Percentiles rank a stretch among this genome's conserved stretches.
phyloP scores from a whole-genome alignment of 805 yeast species.

The Grigorovia jiainica region DNA sequence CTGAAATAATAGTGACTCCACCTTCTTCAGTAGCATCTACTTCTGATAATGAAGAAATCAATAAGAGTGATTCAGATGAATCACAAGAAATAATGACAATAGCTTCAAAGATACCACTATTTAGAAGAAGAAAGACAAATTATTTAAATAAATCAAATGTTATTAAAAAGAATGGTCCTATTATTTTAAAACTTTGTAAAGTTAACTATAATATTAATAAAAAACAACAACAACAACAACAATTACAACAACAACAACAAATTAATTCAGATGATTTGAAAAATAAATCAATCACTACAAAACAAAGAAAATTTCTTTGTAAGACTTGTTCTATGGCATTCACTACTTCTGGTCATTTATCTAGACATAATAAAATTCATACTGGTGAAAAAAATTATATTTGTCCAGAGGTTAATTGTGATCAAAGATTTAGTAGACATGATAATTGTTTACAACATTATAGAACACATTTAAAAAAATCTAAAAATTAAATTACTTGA shows the following conservation, averaged over 20 bases:
- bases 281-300: background rate
- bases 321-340: conserved; percentile 34
- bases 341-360: conserved; percentile 86
- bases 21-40: background rate
- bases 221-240: background rate
- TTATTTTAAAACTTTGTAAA: conserved; percentile 4
- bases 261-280: background rate
- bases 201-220: background rate
- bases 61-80: background rate
- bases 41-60: background rate
- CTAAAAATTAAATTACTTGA: conserved; percentile 10
- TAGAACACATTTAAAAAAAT: conserved; percentile 59
- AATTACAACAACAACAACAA: background rate
- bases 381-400: conserved; percentile 83
- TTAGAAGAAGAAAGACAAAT: conserved; percentile 2
- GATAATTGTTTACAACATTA: conserved; percentile 92
- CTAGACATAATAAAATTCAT: conserved; percentile 80
- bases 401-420: conserved; percentile 76
- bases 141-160: background rate
- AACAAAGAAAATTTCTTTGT: conserved; percentile 10
- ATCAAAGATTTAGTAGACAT: conserved; percentile 78
- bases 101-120: conserved; percentile 2
- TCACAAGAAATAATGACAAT: conserved; percentile 3
- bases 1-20: background rate
- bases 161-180: background rate